Base-by-base conservation (phyloP, 495 filamentous ascomycete genomes). In the Penicillium atrosanguineum region DNA sequence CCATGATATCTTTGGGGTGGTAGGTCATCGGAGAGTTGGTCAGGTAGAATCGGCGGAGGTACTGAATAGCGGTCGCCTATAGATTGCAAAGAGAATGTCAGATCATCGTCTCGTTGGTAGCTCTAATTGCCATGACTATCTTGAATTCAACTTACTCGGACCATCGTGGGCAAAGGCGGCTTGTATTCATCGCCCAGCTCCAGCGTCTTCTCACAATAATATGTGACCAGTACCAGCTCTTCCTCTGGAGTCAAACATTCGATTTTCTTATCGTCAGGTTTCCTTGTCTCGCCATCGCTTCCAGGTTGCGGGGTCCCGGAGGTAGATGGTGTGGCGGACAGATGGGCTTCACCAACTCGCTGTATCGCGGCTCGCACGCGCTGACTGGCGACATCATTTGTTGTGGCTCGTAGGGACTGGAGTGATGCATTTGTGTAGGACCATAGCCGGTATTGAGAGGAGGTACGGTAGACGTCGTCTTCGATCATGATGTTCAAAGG, bases 1-100 rank as follows among this genome's bases (percentile, higher is more conserved):
- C 83, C 60, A 95, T 83, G 66, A 98, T 91, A 50, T 85, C 82
- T 56, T 88, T 87, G 0, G 91, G 92, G 55, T 91, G 88, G 67
- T 97, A 95, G 36, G 92, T 96, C 87, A 97, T 93, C 50, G 89
- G 83, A 34, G 88, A 94, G 70, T 96, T 96, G 54, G 87, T 89
- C 21, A 96, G 80, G 72, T 97, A 98, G 78, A 98, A 97, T 50
- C 94, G 88, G 48, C 88, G 86, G 41, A 97, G 83, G 70, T 91
- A 97, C 70, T 93, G 88, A 40, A 94, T 86, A 28, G 91, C 91
- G 26, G 95, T 98, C 7, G 91, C 89, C 82, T 89, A 64, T 55
- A 16, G 16, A 7, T 41, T 7, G 20, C 19, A 1, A 18, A 19
- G 40, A 1, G 19, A 3, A 31, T 7, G 53, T 60, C 37, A 60